Evolutionary conservation across 2,329 filamentous ascomycete genomes (phyloP).

Genomic region (Fusarium penzigii): DNA sequence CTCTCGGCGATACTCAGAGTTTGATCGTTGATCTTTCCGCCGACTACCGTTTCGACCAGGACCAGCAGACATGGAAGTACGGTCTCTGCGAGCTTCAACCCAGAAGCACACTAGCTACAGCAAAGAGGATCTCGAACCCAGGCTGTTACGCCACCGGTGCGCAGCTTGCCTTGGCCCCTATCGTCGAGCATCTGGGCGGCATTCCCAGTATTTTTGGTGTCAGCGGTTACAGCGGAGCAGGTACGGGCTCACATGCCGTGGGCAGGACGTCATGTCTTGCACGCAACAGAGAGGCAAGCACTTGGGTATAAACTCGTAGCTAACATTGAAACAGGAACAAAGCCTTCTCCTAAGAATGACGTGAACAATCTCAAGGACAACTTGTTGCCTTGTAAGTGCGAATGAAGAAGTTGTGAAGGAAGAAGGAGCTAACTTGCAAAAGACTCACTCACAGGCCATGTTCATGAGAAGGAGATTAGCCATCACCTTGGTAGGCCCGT

Average conservation of each 20-base stretch:
- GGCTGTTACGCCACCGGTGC: constrained; percentile 95
- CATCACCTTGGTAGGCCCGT: constrained; percentile 72
- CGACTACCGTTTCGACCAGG: constrained; percentile 82
- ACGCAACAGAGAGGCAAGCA: not conserved
- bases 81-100: constrained; percentile 81
- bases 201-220: constrained; percentile 86
- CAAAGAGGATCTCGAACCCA: constrained; percentile 85
- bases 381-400: constrained; percentile 66
- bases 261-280: not conserved
- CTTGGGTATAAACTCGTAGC: not conserved
- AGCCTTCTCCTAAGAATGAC: constrained; percentile 93
- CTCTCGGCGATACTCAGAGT: constrained; percentile 64
- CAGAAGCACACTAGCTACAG: constrained; percentile 70
- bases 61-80: constrained; percentile 63
- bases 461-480: constrained; percentile 91
- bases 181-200: constrained; percentile 74
- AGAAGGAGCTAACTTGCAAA: constrained; percentile 19
- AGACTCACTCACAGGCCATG: constrained; percentile 69
- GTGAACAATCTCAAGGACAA: constrained; percentile 81
- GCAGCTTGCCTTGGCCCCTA: constrained; percentile 83
- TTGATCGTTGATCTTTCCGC: constrained; percentile 94
- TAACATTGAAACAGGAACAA: constrained; percentile 84
- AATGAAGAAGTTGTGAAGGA: constrained; percentile 35
- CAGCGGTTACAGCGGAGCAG: constrained; percentile 91
- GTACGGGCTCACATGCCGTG: constrained; percentile 51